Evolutionary conservation across 164 flowering plant species (phyloP), one percentile per base, ranked within the genome.

Genomic region (Houttuynia cordata): DNA sequence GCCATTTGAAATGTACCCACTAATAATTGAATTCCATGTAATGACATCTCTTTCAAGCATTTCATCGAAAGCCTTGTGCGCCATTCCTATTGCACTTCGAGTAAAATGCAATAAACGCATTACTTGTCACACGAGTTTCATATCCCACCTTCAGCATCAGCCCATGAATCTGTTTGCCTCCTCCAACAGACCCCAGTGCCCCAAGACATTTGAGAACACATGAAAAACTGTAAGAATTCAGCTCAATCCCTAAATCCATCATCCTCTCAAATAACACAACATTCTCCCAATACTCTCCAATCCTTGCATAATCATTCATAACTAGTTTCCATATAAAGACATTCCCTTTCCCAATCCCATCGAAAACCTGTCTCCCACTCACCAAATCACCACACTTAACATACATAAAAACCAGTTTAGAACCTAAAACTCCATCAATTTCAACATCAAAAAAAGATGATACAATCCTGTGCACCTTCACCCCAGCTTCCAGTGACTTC

Each of bases 21-120:
- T 79, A 34, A 83, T 78, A 80, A 82, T 76, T 0, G 87, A 79
- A 69, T 86, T 86, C 87, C 87, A 86, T 0, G 92, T 74, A 34
- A 86, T 75, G 54, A 76, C 77, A 72, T 83, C 93, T 64, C 83
- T 57, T 12, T 75, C 84, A 69, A 20, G 52, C 87, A 82, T 70
- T 70, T 68, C 75, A 60, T 75, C 89, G 56, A 86, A 86, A 80
- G 82, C 53, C 65, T 73, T 69, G 24, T 53, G 51, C 53, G 87
- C 89, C 64, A 65, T 65, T 19, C 67, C 71, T 55, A 72, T 56
- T 64, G 62, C 70, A 53, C 68, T 66, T 83, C 39, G 75, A 74
- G 57, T 86, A 83, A 21, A 78, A 79, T 1, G 84, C 63, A 53
- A 82, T 74, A 25, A 83, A 67, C 23, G 93, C 74, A 71, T 82